Evolutionary conservation across 129 eudicot species (phyloP), one percentile per base, ranked within the genome.

Genomic region (Pulicaria dysenterica): DNA sequence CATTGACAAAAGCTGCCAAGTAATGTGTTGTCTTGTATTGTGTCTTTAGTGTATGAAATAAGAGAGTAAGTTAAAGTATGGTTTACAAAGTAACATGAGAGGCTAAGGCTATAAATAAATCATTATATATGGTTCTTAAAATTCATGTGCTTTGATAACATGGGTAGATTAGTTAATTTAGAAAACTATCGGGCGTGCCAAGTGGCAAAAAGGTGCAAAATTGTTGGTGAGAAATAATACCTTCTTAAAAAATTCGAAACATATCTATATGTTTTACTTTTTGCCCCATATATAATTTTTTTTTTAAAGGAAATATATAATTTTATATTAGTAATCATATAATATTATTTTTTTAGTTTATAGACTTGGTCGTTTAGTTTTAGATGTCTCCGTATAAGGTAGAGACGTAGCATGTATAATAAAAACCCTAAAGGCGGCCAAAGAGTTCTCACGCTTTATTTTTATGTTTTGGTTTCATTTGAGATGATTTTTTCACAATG

Each of bases 191-290:
- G 10, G 13, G 19, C 54, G 63, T 54, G 74, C 61, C 74, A 69
- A 69, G 49, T 69, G 74, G 74, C 74, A 39, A 51, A 69, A 16
- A 12, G 38, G 24, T 15, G 53, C 38, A 44, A 44, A 13, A 34
- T 15, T 5, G 69, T 42, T 40, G 36, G 36, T 4, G 45, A 7
- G 34, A n/a, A 38, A 3, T 53, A 39, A n/a, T 39, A 12, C 40
- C 4, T 40, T 16, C 10, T 7, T 34, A 0, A 8, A 62, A 16
- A 15, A 53, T 15, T n/a, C 17, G 17, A 6, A 24, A 24, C 31
- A 24, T 24, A 24, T 24, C 31, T 24, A 24, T 24, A 24, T 24
- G 31, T 24, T 24, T 24, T 24, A 24, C 31, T 24, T 24, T 24
- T 24, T 24, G 31, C 31, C 31, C 31, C 31, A 24, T 24, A 24